Evolutionary conservation across 768 basidiomycete genomes (phyloP).

Genomic region (Cystofilobasidium bisporidii): DNA sequence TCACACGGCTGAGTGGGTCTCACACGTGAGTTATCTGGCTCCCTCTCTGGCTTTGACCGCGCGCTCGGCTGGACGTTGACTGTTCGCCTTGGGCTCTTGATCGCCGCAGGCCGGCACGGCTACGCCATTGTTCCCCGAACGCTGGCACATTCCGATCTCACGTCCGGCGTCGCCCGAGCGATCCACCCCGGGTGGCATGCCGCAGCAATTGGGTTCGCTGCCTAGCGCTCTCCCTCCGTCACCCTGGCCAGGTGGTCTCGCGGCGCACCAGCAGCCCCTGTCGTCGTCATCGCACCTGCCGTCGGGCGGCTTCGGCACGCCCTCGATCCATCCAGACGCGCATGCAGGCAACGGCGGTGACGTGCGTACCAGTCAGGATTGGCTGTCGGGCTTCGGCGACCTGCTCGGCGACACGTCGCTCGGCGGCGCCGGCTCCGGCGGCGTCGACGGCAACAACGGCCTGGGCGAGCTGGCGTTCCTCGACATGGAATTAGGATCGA

Average conservation of each 20-base stretch:
- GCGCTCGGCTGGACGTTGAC: too few species aligned
- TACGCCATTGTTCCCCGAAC: slow-evolving; percentile 16
- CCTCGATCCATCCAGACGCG: neutral
- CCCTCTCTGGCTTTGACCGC: too few species aligned
- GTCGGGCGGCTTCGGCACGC: neutral
- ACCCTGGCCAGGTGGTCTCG: neutral
- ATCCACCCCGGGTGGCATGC: neutral
- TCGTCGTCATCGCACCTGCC: neutral
- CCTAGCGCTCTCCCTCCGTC: neutral
- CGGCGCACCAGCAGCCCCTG: too few species aligned
- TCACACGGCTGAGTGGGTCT: slow-evolving; percentile 13
- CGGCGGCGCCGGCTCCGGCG: neutral
- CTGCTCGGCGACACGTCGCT: neutral
- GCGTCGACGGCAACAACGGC: neutral
- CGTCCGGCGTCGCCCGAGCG: neutral
- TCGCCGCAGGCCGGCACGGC: slow-evolving; percentile 22
- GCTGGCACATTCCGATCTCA: neutral
- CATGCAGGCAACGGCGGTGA: neutral
- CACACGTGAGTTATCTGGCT: slow-evolving; percentile 15
- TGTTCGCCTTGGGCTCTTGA: too few species aligned
- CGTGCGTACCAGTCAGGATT: neutral
- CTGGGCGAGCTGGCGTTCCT: slow-evolving; percentile 2
- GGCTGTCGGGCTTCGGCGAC: neutral
- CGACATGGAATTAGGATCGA: slow-evolving; percentile 4
- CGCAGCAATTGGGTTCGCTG: too few species aligned